Conservation (phyloP, 2,329 filamentous ascomycete species). For the Trichoderma guizhouense region DNA sequence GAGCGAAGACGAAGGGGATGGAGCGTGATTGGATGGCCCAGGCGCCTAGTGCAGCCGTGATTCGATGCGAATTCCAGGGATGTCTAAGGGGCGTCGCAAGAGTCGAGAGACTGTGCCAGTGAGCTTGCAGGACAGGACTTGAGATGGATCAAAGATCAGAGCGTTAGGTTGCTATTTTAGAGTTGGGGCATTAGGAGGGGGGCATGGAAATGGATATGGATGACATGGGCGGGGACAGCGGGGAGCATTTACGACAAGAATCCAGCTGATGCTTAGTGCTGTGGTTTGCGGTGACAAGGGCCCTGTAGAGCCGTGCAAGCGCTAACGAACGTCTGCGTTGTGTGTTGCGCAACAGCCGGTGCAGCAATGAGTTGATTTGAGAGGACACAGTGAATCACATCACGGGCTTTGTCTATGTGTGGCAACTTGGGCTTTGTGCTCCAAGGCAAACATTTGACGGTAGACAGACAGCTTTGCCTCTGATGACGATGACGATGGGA, state of each 20-base stretch:
- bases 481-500: neutral
- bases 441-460: neutral
- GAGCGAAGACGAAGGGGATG: neutral
- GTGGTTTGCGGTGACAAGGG: neutral
- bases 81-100: neutral
- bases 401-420: neutral
- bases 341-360: neutral
- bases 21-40: neutral
- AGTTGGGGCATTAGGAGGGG: neutral
- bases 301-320: neutral
- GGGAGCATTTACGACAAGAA: neutral
- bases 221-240: neutral
- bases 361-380: neutral
- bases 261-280: neutral
- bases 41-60: neutral
- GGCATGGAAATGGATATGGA: neutral
- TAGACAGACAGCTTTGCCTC: neutral
- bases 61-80: neutral
- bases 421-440: neutral
- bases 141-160: neutral
- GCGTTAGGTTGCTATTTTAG: neutral
- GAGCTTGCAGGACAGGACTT: neutral
- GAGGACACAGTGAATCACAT: neutral
- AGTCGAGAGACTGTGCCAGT: neutral
- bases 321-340: neutral